A percentile compares a stretch with the other conserved stretches of the same genome.
Evolutionary conservation across 352 stramenopile genomes (phyloP).

Genomic region (Ophiocytium majus): DNA sequence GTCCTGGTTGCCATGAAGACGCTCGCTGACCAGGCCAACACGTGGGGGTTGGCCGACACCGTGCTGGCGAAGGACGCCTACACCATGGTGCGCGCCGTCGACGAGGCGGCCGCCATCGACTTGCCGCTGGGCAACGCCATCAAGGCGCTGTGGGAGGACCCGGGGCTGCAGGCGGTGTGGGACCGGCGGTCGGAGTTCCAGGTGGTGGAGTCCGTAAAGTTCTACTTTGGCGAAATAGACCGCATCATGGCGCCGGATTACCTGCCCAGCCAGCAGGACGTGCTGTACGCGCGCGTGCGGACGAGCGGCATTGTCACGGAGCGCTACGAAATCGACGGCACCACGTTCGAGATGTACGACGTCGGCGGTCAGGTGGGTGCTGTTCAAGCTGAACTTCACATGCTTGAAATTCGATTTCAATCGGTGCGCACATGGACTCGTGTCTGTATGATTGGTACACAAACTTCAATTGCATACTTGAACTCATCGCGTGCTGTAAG

Average conservation of each 20-base stretch:
- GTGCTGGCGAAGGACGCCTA: constrained; percentile 64
- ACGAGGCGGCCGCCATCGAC: constrained; percentile 81
- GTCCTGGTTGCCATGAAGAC: constrained; percentile 83
- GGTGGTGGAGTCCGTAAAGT: constrained; percentile 93
- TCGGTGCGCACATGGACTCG: no score
- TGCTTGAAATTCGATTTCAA: no score
- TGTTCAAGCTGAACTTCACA: no score
- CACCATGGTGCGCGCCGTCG: constrained; percentile 71
- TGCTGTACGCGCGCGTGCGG: constrained; percentile 86
- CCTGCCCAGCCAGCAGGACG: constrained; percentile 86
- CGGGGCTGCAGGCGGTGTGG: constrained; percentile 79
- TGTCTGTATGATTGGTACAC: no score
- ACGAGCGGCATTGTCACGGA: constrained; percentile 92
- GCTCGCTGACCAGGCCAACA: constrained; percentile 75
- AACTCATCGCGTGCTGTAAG: no score
- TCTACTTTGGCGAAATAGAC: constrained; percentile 92
- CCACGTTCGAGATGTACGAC: constrained; percentile 68
- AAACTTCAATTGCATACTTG: no score
- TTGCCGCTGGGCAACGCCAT: constrained; percentile 80
- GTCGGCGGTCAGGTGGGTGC: no score
- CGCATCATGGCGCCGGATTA: constrained; percentile 85
- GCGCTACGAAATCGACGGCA: constrained; percentile 67
- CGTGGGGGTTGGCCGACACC: constrained; percentile 23
- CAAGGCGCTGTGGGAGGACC: constrained; percentile 85
- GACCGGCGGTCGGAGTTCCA: constrained; percentile 85